phyloP scores from a whole-genome alignment of 805 yeast species.

The Pichia manshurica region DNA sequence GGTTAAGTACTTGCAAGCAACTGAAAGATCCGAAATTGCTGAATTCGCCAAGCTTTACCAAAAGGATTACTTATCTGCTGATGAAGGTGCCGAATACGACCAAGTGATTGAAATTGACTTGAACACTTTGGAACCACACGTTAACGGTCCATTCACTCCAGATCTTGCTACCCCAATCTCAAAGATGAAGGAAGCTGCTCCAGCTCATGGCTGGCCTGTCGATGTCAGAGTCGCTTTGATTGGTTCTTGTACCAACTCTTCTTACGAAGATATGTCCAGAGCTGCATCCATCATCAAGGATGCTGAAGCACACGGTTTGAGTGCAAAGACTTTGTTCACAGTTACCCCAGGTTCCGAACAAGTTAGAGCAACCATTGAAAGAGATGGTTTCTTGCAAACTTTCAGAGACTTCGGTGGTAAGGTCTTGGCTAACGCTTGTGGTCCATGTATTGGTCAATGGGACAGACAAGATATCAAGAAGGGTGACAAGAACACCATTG shows the following conservation, averaged over 20 bases:
- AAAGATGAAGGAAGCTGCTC: slow-evolving; percentile 65
- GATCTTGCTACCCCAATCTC: slow-evolving; percentile 93
- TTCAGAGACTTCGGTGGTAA: slow-evolving; percentile 86
- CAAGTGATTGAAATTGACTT: slow-evolving; percentile 86
- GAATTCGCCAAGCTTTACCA: slow-evolving; percentile 52
- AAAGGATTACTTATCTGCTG: slow-evolving; percentile 65
- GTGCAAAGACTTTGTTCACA: slow-evolving; percentile 85
- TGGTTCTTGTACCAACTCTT: slow-evolving; percentile 98
- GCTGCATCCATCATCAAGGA: slow-evolving; percentile 86
- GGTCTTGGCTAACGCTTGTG: slow-evolving; percentile 96
- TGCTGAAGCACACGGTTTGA: slow-evolving; percentile 80
- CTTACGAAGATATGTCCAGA: slow-evolving; percentile 97
- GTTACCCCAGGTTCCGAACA: slow-evolving; percentile 99
- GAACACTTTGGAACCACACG: slow-evolving; percentile 83
- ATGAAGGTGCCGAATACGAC: slow-evolving; percentile 85
- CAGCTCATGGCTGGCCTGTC: slow-evolving; percentile 78
- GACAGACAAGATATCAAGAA: slow-evolving; percentile 73
- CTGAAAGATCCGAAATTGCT: slow-evolving; percentile 79
- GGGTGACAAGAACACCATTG: slow-evolving; percentile 76
- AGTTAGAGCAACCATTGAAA: slow-evolving; percentile 91
- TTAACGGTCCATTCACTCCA: slow-evolving; percentile 98
- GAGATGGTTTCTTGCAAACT: slow-evolving; percentile 83
- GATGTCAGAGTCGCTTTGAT: slow-evolving; percentile 87
- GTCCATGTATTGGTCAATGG: slow-evolving; percentile 99
- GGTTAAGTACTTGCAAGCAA: slow-evolving; percentile 64